These are phyloP conservation scores for Coniochaeta sp. DNA, from an alignment of 2,329 filamentous ascomycete genomes.

Conservation along the genomic window DNA sequence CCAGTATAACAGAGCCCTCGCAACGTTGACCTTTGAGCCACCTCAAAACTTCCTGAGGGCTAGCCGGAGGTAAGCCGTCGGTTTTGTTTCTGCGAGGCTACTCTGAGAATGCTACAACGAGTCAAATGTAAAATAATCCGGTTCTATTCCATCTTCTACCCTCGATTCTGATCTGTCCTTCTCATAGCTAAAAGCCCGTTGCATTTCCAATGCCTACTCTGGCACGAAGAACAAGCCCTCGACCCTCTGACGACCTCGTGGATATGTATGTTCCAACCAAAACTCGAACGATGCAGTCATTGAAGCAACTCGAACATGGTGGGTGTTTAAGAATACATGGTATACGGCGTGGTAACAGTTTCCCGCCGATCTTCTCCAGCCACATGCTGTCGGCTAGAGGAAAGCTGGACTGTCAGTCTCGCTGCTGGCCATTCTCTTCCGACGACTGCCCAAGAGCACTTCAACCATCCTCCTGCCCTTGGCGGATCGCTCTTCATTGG, in stretches of 20 bases:
- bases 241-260: not conserved
- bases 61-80: not conserved
- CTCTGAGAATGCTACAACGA: not conserved
- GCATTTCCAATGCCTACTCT: not conserved
- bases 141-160: not conserved
- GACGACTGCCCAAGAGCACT: slow-evolving; percentile 42
- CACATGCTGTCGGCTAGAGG: not conserved
- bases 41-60: not conserved
- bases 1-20: too few relatives aligned
- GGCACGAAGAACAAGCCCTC: not conserved
- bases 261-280: not conserved
- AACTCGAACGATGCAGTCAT: not conserved
- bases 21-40: not conserved
- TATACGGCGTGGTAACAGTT: not conserved
- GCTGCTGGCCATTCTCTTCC: slow-evolving; percentile 31
- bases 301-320: not conserved
- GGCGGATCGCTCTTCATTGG: slow-evolving; percentile 24
- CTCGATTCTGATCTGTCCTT: not conserved
- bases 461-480: slow-evolving; percentile 48
- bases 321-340: not conserved
- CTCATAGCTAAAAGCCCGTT: not conserved
- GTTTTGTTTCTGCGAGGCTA: not conserved
- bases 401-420: not conserved
- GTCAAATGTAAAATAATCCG: not conserved
- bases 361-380: not conserved